These are phyloP conservation scores for Yamadazyma scolyti DNA, from an alignment of 805 yeast species.

Conservation along the genomic window DNA sequence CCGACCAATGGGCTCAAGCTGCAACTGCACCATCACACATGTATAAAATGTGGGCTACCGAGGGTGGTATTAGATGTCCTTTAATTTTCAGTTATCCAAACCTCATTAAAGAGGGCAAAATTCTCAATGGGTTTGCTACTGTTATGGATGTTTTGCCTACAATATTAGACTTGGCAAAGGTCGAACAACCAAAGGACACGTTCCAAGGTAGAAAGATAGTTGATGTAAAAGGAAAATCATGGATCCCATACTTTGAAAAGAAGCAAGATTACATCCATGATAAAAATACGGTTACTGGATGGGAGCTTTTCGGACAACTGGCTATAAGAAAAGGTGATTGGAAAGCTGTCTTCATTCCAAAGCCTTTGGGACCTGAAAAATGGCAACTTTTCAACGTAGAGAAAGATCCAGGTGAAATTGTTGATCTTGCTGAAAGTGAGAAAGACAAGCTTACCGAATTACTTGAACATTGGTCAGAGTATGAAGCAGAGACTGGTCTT, in stretches of 20 bases:
- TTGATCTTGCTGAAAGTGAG: conserved; percentile 35
- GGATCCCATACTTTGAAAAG: conserved; percentile 36
- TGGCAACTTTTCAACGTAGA: conserved; percentile 47
- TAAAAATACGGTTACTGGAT: conserved; percentile 46
- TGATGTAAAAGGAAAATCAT: conserved; percentile 44
- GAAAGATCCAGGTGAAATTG: conserved; percentile 49
- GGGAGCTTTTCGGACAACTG: conserved; percentile 58
- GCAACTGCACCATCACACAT: conserved; percentile 54
- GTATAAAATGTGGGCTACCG: conserved; percentile 56
- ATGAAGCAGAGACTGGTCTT: conserved; percentile 50
- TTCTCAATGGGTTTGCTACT: conserved; percentile 42
- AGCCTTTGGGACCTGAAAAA: conserved; percentile 44
- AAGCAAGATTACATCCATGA: conserved; percentile 28
- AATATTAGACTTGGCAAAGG: conserved; percentile 45
- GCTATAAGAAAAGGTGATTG: conserved; percentile 49
- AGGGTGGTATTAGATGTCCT: conserved; percentile 61
- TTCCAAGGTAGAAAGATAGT: conserved; percentile 44
- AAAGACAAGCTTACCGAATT: conserved; percentile 39
- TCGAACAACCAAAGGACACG: conserved; percentile 37
- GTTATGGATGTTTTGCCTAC: conserved; percentile 64
- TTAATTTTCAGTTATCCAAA: conserved; percentile 45
- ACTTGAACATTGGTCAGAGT: conserved; percentile 46
- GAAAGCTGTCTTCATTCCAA: conserved; percentile 48
- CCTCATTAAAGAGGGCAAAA: conserved; percentile 23
- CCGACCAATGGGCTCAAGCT: conserved; percentile 61